A percentile compares a stretch with the other conserved stretches of the same genome.
These are phyloP conservation scores for Tetrapyrgos nigripes DNA, from an alignment of 1,284 basidiomycete species.

Conservation along the genomic window DNA sequence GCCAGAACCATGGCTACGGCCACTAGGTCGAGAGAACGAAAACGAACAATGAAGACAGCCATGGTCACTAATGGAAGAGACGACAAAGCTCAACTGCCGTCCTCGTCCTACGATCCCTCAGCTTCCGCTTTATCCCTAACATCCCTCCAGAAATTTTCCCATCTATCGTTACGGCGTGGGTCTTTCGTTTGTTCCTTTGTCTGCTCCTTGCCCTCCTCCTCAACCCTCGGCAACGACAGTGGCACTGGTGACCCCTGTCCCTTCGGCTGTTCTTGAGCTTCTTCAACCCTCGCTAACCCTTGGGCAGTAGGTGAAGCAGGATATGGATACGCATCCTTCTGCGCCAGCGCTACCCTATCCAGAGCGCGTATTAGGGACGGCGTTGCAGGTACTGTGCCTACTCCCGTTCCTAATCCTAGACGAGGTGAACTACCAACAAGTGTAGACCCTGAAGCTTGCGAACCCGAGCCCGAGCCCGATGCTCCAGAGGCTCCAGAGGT, in stretches of 20 bases:
- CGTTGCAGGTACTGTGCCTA: constrained; percentile 56
- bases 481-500: constrained; percentile 16
- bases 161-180: constrained; percentile 23
- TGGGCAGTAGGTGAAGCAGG: neutral
- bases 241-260: too few species aligned
- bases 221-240: too few species aligned
- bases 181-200: too few species aligned
- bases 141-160: constrained; percentile 59
- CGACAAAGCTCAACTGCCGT: too few species aligned
- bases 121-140: constrained; percentile 36
- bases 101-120: too few species aligned
- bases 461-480: neutral
- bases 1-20: too few species aligned
- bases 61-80: too few species aligned
- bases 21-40: too few species aligned
- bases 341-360: constrained; percentile 60
- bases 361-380: constrained; percentile 66
- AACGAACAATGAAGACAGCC: too few species aligned
- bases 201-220: constrained; percentile 22
- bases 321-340: constrained; percentile 51
- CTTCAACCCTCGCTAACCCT: neutral
- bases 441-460: neutral
- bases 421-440: constrained; percentile 6
- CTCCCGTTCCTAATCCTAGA: constrained; percentile 23
- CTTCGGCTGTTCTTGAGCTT: too few species aligned